Percentiles rank a stretch among this genome's conserved stretches.
Conservation (phyloP, 140 eudicot species). For the Cichorium intybus region DNA sequence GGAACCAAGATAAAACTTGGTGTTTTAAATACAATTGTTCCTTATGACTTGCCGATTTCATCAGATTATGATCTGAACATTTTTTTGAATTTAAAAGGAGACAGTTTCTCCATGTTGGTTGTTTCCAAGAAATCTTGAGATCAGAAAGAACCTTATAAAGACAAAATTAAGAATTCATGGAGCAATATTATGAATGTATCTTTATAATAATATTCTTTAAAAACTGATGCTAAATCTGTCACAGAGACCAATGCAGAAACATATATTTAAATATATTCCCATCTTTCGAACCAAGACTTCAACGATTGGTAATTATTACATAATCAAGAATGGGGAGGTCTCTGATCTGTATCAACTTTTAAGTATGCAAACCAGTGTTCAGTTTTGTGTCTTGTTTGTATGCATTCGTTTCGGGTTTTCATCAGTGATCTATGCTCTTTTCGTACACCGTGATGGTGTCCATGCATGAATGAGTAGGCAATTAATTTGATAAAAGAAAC, state of each 20-base stretch:
- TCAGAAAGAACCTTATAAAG: conserved; percentile 16
- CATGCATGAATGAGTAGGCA: conserved; percentile 20
- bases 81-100: conserved; percentile 16
- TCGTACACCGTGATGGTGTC: not conserved
- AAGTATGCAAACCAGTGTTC: conserved; percentile 13
- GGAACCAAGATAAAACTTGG: conserved; percentile 12
- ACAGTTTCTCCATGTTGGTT: conserved; percentile 36
- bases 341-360: conserved; percentile 1
- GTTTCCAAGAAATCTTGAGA: conserved; percentile 39
- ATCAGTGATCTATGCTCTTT: conserved; percentile 7
- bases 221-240: not conserved
- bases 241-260: not conserved
- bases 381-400: conserved; percentile 16
- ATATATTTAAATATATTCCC: not conserved
- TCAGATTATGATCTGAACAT: not conserved
- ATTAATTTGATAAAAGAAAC: conserved; percentile 12
- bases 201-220: not conserved
- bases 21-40: conserved; percentile 8
- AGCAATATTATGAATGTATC: not conserved
- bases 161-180: conserved; percentile 19
- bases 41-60: conserved; percentile 22
- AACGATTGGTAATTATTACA: conserved; percentile 1
- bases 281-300: not conserved
- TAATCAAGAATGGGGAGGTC: not conserved
- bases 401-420: not conserved